Evolutionary conservation across 2,329 filamentous ascomycete genomes (phyloP).

Genomic region (Diaporthe batatas): DNA sequence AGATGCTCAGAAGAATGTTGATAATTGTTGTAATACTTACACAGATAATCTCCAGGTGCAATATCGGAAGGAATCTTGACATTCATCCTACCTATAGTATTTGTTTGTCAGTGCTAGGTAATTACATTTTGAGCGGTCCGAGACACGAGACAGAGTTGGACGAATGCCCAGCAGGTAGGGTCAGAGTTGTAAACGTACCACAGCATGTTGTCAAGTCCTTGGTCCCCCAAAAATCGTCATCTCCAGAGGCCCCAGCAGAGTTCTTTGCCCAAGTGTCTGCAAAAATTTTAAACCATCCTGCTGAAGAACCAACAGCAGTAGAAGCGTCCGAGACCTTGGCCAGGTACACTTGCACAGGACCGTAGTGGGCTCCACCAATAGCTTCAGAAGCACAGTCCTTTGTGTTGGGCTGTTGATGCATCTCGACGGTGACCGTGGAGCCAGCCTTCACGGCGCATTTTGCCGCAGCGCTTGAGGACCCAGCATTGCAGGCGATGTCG

Average conservation of each 20-base stretch:
- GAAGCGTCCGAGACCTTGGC: constrained; percentile 61
- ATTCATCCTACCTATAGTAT: constrained; percentile 51
- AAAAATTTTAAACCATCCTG: constrained; percentile 66
- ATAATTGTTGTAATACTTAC: background rate
- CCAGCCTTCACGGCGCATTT: constrained; percentile 64
- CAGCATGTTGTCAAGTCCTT: constrained; percentile 58
- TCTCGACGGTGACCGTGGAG: constrained; percentile 64
- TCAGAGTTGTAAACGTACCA: background rate
- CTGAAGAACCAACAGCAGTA: constrained; percentile 55
- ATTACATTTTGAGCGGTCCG: background rate
- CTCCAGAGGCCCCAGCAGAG: constrained; percentile 51
- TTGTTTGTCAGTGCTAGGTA: background rate
- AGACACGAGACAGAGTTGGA: background rate
- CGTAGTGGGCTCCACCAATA: constrained; percentile 66
- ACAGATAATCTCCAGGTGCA: constrained; percentile 56
- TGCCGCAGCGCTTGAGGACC: constrained; percentile 50
- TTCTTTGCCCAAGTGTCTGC: constrained; percentile 57
- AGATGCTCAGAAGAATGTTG: background rate
- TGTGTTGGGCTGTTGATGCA: constrained; percentile 61
- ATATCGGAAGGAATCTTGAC: constrained; percentile 53
- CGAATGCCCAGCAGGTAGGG: too few species aligned
- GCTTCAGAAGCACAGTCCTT: constrained; percentile 61
- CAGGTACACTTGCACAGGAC: constrained; percentile 63
- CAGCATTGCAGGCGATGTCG: constrained; percentile 61
- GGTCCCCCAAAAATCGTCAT: constrained; percentile 61